Percentiles rank a stretch among this genome's conserved stretches.
Conservation (phyloP, 495 filamentous ascomycete species). For the Diplogelasinospora grovesii region DNA sequence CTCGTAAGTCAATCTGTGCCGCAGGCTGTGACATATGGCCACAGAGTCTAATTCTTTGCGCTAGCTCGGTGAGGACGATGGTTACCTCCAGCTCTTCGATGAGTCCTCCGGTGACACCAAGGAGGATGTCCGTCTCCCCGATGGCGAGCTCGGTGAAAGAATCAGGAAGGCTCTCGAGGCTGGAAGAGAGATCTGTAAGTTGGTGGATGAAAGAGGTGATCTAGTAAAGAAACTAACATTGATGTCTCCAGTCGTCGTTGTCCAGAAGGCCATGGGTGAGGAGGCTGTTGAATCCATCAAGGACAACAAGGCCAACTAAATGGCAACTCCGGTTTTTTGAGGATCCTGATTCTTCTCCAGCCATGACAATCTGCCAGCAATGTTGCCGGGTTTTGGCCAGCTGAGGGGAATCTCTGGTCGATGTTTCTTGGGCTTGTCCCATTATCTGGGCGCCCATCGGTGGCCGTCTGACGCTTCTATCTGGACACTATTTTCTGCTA, state of each 20-base stretch:
- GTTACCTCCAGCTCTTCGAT: conserved; percentile 82
- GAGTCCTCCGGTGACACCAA: conserved; percentile 73
- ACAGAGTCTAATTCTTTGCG: not conserved
- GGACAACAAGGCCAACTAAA: conserved; percentile 71
- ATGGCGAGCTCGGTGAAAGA: conserved; percentile 77
- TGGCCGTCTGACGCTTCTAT: conserved; percentile 12
- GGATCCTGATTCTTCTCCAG: conserved; percentile 10
- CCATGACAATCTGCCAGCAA: conserved; percentile 9
- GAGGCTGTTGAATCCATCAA: conserved; percentile 88
- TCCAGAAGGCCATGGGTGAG: conserved; percentile 94
- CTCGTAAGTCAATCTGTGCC: conserved; percentile 58
- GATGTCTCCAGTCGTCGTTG: conserved; percentile 61
- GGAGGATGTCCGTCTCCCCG: conserved; percentile 91
- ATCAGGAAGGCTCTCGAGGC: conserved; percentile 67
- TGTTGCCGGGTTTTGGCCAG: conserved; percentile 11
- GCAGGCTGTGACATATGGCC: too few relatives aligned
- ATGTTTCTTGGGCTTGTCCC: conserved; percentile 22
- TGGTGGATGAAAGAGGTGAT: not conserved
- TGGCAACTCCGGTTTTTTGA: conserved; percentile 8
- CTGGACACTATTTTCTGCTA: conserved; percentile 16
- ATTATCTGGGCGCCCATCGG: conserved; percentile 14
- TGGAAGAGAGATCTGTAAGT: conserved; percentile 76
- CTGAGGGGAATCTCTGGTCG: conserved; percentile 15
- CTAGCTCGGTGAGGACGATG: conserved; percentile 86
- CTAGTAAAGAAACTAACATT: too few relatives aligned